Percentiles rank a stretch among this genome's conserved stretches.
These are phyloP conservation scores for Umbelopsis sp. DNA, from an alignment of 192 early-diverging fungal genomes.

Conservation along the genomic window DNA sequence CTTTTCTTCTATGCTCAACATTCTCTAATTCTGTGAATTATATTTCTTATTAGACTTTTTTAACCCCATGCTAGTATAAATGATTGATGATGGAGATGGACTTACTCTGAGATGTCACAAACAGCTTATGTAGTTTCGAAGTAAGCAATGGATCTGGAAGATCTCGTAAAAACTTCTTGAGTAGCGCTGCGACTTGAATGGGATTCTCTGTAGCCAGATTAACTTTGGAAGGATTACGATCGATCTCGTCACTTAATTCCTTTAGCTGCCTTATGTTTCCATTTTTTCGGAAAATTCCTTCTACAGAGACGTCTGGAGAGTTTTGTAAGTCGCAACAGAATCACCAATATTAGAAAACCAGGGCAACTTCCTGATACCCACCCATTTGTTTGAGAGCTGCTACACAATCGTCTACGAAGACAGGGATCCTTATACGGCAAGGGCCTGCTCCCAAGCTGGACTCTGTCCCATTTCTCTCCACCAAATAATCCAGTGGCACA, in stretches of 20 bases:
- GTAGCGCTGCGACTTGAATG: slow-evolving; percentile 91
- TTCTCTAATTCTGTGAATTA: slow-evolving; percentile 50
- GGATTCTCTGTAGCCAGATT: slow-evolving; percentile 74
- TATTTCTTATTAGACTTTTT: too few species aligned
- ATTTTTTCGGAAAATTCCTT: slow-evolving; percentile 98
- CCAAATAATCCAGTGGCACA: slow-evolving; percentile 80
- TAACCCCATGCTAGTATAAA: background rate
- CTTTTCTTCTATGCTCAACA: slow-evolving; percentile 56
- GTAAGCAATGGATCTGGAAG: slow-evolving; percentile 95
- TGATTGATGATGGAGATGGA: background rate
- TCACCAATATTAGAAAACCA: background rate
- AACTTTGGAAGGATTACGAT: slow-evolving; percentile 76
- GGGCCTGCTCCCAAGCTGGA: slow-evolving; percentile 70
- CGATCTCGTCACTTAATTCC: slow-evolving; percentile 81
- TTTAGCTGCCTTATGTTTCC: slow-evolving; percentile 94
- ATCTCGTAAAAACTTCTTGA: slow-evolving; percentile 97
- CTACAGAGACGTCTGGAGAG: slow-evolving; percentile 71
- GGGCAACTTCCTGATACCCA: slow-evolving; percentile 32
- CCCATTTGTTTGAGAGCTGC: slow-evolving; percentile 74
- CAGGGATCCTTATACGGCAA: slow-evolving; percentile 75
- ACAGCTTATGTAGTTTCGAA: slow-evolving; percentile 83
- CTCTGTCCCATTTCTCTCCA: slow-evolving; percentile 84
- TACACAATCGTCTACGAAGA: slow-evolving; percentile 84
- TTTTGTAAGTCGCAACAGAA: background rate
- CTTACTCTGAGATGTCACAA: slow-evolving; percentile 77